phyloP scores from a whole-genome alignment of 78 protist genomes.

The Dictyostelium firmibasis region DNA sequence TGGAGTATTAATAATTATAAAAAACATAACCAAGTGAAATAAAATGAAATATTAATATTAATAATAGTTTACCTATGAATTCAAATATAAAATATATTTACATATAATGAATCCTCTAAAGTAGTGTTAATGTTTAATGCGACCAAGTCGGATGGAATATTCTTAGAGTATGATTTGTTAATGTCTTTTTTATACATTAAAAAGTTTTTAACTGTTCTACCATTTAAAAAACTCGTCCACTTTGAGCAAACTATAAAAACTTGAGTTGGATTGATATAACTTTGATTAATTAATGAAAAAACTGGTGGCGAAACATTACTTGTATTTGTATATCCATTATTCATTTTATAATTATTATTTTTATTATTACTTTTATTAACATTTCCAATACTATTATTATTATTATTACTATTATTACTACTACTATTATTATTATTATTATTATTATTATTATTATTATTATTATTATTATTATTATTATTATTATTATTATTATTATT shows the following conservation, averaged over 20 bases:
- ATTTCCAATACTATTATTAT: neutral
- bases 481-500: neutral
- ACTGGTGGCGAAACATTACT: constrained; percentile 4
- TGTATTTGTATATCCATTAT: neutral
- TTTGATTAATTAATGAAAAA: constrained; percentile 7
- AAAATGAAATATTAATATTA: too few species aligned
- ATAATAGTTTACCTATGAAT: neutral
- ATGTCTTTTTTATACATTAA: constrained; percentile 22
- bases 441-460: neutral
- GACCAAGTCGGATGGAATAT: neutral
- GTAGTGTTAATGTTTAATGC: neutral
- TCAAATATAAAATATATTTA: neutral
- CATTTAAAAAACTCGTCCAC: constrained; percentile 28
- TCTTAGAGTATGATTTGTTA: neutral
- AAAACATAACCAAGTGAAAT: too few species aligned
- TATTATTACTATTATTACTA: neutral
- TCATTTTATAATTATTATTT: neutral
- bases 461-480: neutral
- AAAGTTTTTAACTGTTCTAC: constrained; percentile 14
- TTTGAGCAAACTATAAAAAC: constrained; percentile 31
- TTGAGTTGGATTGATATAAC: neutral
- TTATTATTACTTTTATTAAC: neutral
- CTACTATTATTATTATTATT: neutral
- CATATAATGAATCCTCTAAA: constrained; percentile 13
- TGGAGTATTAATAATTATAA: too few species aligned